Percentiles rank a stretch among this genome's conserved stretches.
These are phyloP conservation scores for Xylariaceae sp. DNA, from an alignment of 2,329 filamentous ascomycete species.

Conservation along the genomic window DNA sequence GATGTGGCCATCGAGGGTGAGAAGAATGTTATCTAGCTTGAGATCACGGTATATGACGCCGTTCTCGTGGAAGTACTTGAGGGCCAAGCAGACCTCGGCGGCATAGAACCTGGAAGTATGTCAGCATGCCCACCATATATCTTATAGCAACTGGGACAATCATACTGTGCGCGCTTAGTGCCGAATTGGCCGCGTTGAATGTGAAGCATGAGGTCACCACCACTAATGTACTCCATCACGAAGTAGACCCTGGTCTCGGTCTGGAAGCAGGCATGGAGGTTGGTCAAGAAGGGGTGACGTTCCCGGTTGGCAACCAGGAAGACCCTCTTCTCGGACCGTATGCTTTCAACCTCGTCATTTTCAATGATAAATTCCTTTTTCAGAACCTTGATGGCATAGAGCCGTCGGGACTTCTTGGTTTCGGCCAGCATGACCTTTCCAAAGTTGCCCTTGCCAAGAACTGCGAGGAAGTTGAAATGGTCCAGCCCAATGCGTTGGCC, in stretches of 20 bases:
- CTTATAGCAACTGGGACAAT: too few relatives aligned
- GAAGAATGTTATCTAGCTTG: slow-evolving; percentile 85
- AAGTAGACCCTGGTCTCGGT: slow-evolving; percentile 98
- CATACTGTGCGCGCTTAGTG: slow-evolving; percentile 90
- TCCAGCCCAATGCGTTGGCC: slow-evolving; percentile 87
- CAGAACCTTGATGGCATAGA: slow-evolving; percentile 97
- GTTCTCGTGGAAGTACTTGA: slow-evolving; percentile 99
- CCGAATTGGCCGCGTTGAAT: slow-evolving; percentile 96
- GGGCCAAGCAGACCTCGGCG: slow-evolving; percentile 88
- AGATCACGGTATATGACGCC: slow-evolving; percentile 97
- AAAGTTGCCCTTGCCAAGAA: slow-evolving; percentile 97
- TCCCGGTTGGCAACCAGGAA: slow-evolving; percentile 97
- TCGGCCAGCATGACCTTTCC: slow-evolving; percentile 99
- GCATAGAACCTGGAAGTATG: slow-evolving; percentile 70
- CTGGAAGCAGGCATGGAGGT: slow-evolving; percentile 95
- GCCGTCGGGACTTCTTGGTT: slow-evolving; percentile 82
- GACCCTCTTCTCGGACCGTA: slow-evolving; percentile 92
- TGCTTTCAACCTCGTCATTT: slow-evolving; percentile 98
- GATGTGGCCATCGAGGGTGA: slow-evolving; percentile 93
- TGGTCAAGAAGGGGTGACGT: slow-evolving; percentile 90
- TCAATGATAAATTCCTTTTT: slow-evolving; percentile 99
- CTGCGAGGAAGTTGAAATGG: slow-evolving; percentile 98
- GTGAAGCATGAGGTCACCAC: slow-evolving; percentile 97
- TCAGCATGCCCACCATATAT: too few relatives aligned
- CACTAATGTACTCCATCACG: slow-evolving; percentile 98